phyloP scores from a whole-genome alignment of 352 stramenopile genomes.

The Pythium plurisporium region DNA sequence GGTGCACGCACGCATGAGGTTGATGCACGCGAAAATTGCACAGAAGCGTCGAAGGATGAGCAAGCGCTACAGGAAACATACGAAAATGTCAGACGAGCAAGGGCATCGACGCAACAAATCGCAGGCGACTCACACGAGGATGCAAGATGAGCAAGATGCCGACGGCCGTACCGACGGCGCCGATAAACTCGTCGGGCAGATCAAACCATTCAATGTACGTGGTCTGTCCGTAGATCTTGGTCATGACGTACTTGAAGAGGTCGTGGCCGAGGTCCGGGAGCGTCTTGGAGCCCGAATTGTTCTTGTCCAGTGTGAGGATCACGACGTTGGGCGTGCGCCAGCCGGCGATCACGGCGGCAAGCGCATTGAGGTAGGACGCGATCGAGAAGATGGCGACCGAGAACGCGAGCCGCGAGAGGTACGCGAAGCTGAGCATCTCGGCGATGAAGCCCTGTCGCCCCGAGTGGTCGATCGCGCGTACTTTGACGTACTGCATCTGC shows the following conservation, averaged over 20 bases:
- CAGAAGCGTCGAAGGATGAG: constrained; percentile 82
- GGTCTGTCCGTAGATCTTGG: constrained; percentile 77
- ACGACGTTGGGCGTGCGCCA: constrained; percentile 84
- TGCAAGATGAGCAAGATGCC: constrained; percentile 69
- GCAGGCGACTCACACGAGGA: constrained; percentile 47
- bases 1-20: constrained; percentile 81
- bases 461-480: constrained; percentile 67
- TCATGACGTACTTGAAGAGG: constrained; percentile 84
- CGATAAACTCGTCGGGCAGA: constrained; percentile 81
- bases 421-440: constrained; percentile 86
- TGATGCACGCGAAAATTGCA: constrained; percentile 82
- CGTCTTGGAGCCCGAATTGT: constrained; percentile 65
- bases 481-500: constrained; percentile 72
- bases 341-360: constrained; percentile 74
- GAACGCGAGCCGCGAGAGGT: constrained; percentile 77
- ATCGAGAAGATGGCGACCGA: constrained; percentile 69
- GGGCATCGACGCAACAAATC: not conserved
- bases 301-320: constrained; percentile 58
- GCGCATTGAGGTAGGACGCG: constrained; percentile 78
- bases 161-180: constrained; percentile 57
- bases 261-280: constrained; percentile 82
- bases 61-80: constrained; percentile 51
- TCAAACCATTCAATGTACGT: constrained; percentile 85
- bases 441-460: constrained; percentile 76
- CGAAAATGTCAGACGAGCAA: not conserved